Percentiles rank a stretch among this genome's conserved stretches.
phyloP scores from a whole-genome alignment of 2,329 filamentous ascomycete species.

The Fusarium pseudocircinatum region DNA sequence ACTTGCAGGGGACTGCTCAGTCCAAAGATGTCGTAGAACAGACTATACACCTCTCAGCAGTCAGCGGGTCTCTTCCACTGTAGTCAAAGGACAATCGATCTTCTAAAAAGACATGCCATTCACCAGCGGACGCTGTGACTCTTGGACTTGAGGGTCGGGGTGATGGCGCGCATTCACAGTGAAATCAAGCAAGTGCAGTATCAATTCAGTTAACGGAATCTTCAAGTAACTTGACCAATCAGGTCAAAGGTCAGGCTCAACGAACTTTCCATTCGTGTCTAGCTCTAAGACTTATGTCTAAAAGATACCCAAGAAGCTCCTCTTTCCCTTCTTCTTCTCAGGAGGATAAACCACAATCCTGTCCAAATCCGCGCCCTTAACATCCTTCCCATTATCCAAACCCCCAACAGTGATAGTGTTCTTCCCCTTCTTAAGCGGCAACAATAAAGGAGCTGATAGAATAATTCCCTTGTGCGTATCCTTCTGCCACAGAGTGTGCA shows the following conservation, averaged over 20 bases:
- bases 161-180: background rate
- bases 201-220: fast-evolving
- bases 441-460: constrained; percentile 63
- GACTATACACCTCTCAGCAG: fast-evolving
- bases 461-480: constrained; percentile 68
- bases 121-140: fast-evolving
- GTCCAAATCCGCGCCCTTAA: constrained; percentile 68
- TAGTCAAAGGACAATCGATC: too few relatives aligned
- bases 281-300: background rate
- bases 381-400: constrained; percentile 63
- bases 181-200: fast-evolving
- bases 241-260: background rate
- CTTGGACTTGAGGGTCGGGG: fast-evolving
- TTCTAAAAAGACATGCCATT: fast-evolving
- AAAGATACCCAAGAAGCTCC: background rate
- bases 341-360: constrained; percentile 68
- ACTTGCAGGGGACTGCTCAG: fast-evolving
- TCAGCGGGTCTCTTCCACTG: too few relatives aligned
- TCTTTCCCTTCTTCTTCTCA: constrained; percentile 48
- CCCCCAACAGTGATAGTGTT: constrained; percentile 68
- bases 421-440: constrained; percentile 62
- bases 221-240: fast-evolving
- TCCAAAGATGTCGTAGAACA: fast-evolving
- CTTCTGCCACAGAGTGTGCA: constrained; percentile 62
- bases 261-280: too few relatives aligned